Evolutionary conservation across 257 asterid genomes (phyloP).

Genomic region (Solanum bukasovii): DNA sequence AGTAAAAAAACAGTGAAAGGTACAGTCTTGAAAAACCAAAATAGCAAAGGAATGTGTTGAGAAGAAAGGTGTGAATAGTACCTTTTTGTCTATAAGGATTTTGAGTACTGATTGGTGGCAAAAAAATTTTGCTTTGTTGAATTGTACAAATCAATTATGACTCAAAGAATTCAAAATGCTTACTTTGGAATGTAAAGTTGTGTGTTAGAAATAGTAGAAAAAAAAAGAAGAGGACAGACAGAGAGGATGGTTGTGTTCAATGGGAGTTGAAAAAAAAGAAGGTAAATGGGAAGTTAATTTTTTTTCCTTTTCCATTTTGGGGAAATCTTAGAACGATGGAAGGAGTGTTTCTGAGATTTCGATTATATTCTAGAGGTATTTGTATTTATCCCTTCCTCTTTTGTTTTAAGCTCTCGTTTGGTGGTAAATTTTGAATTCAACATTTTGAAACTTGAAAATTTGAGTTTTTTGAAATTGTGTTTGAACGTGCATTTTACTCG

Average conservation of each 20-base stretch:
- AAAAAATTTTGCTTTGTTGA: not conserved
- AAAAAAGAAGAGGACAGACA: not conserved
- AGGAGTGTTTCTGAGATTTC: too few relatives aligned
- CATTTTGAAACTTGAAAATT: not conserved
- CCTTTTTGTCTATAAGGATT: not conserved
- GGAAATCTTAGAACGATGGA: not conserved
- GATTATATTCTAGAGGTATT: too few relatives aligned
- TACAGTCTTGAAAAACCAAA: not conserved
- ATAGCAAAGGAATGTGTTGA: not conserved
- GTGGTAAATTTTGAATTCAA: not conserved
- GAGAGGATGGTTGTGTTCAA: not conserved
- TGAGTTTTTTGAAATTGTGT: not conserved
- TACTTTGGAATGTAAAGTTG: not conserved
- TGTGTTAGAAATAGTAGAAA: not conserved
- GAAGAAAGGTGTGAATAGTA: not conserved
- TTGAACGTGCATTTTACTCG: not conserved
- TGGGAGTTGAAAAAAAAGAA: not conserved
- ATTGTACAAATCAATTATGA: not conserved
- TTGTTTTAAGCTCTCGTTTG: not conserved
- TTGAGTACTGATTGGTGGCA: not conserved
- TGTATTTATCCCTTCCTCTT: not conserved
- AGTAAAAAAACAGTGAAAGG: not conserved
- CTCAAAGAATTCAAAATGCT: not conserved
- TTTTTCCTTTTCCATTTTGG: not conserved
- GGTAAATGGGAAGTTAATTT: not conserved